Evolutionary conservation across 2,329 filamentous ascomycete genomes (phyloP).

Genomic region (Magnaporthiopsis rhizophila): DNA sequence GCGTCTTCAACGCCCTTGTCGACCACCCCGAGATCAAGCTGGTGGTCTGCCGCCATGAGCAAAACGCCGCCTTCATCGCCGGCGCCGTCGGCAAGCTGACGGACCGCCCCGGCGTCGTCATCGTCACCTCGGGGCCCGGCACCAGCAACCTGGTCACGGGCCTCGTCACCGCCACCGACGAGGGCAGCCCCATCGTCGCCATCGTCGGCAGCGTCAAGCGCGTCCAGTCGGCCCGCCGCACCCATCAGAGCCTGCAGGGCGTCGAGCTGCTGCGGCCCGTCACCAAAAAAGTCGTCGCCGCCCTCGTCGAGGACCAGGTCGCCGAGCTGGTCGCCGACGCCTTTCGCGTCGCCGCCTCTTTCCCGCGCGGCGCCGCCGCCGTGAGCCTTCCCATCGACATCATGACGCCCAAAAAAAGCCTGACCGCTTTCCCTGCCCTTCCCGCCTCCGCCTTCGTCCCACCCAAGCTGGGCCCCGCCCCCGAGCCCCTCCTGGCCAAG

Average conservation of each 20-base stretch:
- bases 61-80: conserved; percentile 42
- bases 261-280: conserved; percentile 34
- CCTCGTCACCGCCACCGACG: conserved; percentile 37
- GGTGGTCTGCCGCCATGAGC: conserved; percentile 38
- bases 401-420: conserved; percentile 27
- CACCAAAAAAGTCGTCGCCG: conserved; percentile 31
- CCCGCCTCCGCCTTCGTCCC: conserved; percentile 28
- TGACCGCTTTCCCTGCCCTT: conserved; percentile 25
- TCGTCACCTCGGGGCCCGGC: conserved; percentile 38
- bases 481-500: conserved; percentile 20
- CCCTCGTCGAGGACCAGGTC: conserved; percentile 38
- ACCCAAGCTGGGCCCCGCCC: conserved; percentile 31
- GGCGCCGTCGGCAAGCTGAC: conserved; percentile 37
- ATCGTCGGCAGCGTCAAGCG: conserved; percentile 38
- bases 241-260: conserved; percentile 37
- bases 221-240: conserved; percentile 33
- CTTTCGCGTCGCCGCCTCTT: conserved; percentile 31
- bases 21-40: conserved; percentile 39
- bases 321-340: conserved; percentile 37
- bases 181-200: conserved; percentile 39
- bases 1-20: conserved; percentile 35
- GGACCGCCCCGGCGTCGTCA: conserved; percentile 35
- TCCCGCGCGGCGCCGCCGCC: conserved; percentile 33
- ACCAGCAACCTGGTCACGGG: conserved; percentile 38
- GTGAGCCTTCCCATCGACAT: conserved; percentile 37